Percentiles rank a stretch among this genome's conserved stretches.
Conservation (phyloP, 208 protist genomes). For the Angomonas ambiguus region DNA sequence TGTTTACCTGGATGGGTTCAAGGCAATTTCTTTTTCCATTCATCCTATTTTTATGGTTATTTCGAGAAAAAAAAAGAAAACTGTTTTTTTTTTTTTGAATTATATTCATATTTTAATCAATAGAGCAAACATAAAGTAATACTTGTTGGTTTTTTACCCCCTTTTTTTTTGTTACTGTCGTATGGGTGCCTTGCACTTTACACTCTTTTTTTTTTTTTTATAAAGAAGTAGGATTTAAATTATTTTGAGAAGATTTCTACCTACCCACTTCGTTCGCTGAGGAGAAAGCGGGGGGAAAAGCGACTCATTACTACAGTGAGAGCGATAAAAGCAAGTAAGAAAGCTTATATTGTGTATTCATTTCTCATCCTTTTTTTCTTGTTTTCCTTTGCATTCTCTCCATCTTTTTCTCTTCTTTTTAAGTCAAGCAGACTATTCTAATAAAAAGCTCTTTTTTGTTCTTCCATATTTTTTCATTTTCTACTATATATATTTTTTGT, state of each 20-base stretch:
- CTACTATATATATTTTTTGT: neutral
- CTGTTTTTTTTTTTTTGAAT: neutral
- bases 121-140: neutral
- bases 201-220: neutral
- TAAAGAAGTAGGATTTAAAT: neutral
- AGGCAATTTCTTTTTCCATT: neutral
- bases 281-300: too few relatives aligned
- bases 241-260: too few relatives aligned
- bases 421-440: neutral
- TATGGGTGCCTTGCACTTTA: neutral
- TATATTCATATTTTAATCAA: neutral
- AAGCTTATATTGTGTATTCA: neutral
- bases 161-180: slow-evolving; percentile 14
- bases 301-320: neutral
- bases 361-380: neutral
- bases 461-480: neutral
- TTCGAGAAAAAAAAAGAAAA: neutral
- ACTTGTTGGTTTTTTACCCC: neutral
- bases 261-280: too few relatives aligned
- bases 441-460: too few relatives aligned
- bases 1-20: neutral
- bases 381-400: neutral
- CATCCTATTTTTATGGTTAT: neutral
- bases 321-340: neutral
- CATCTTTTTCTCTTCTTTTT: too few relatives aligned